phyloP scores from a whole-genome alignment of 2,329 filamentous ascomycete species.

The Aspergillus sp. region DNA sequence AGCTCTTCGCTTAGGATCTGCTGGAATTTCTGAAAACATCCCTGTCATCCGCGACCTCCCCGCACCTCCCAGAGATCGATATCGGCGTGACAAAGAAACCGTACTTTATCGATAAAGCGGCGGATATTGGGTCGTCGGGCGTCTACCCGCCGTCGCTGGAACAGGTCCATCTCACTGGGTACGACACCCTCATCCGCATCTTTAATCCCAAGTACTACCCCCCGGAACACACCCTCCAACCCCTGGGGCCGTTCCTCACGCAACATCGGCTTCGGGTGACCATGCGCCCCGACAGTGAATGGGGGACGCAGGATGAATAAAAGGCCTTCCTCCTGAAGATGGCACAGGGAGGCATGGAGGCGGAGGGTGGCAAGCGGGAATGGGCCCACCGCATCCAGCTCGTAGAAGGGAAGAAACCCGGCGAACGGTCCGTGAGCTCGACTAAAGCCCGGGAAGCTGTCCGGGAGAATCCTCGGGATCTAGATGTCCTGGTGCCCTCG shows the following conservation, averaged over 20 bases:
- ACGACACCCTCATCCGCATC: constrained; percentile 50
- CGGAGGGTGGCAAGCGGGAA: constrained; percentile 38
- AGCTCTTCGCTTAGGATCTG: constrained; percentile 45
- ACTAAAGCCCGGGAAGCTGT: constrained; percentile 42
- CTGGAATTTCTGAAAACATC: constrained; percentile 26
- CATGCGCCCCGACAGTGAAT: constrained; percentile 41
- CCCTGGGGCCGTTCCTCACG: constrained; percentile 42
- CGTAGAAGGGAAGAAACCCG: constrained; percentile 37
- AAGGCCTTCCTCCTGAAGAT: constrained; percentile 36
- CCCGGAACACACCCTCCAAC: constrained; percentile 41
- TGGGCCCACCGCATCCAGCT: constrained; percentile 45
- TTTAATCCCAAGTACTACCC: constrained; percentile 51
- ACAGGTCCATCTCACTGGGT: constrained; percentile 50
- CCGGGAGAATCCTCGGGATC: constrained; percentile 26
- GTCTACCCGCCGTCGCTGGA: constrained; percentile 37
- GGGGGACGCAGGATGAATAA: constrained; percentile 41
- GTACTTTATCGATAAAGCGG: constrained; percentile 50
- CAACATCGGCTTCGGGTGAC: constrained; percentile 46
- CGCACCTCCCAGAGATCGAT: constrained; percentile 37
- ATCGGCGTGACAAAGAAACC: constrained; percentile 50
- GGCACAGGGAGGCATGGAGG: constrained; percentile 36
- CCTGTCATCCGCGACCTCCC: constrained; percentile 8
- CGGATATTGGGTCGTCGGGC: constrained; percentile 38
- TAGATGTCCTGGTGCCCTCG: constrained; percentile 36
- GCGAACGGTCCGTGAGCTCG: constrained; percentile 41